Evolutionary conservation across 805 yeast genomes (phyloP).

Genomic region (Starmerella bombi): DNA sequence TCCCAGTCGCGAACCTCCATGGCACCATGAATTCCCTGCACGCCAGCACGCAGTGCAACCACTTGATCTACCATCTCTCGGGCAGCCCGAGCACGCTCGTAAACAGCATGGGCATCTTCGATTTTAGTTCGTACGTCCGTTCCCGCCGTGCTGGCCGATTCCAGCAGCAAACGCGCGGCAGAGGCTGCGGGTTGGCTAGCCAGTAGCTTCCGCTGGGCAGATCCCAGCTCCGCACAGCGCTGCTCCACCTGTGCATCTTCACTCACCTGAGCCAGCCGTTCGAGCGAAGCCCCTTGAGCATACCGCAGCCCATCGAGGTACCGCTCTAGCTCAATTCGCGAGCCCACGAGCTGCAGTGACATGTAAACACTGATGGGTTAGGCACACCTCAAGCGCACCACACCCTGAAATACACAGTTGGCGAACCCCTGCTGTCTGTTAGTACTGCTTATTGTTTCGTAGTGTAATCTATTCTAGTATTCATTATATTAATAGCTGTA

Average conservation of each 20-base stretch:
- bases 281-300: conserved; percentile 6
- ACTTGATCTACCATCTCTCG: conserved; percentile 52
- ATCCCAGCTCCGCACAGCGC: conserved; percentile 8
- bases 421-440: too few species aligned
- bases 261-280: conserved; percentile 8
- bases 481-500: too few species aligned
- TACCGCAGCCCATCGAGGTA: conserved; percentile 11
- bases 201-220: conserved; percentile 9
- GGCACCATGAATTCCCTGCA: conserved; percentile 54
- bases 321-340: conserved; percentile 19
- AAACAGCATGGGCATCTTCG: conserved; percentile 10
- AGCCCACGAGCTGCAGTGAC: conserved; percentile 8
- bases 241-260: conserved; percentile 1
- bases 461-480: too few species aligned
- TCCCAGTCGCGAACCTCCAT: conserved; percentile 59
- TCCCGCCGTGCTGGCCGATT: conserved; percentile 12
- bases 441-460: too few species aligned
- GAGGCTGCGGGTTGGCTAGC: conserved; percentile 9
- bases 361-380: too few species aligned
- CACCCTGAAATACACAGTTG: too few species aligned
- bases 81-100: conserved; percentile 43
- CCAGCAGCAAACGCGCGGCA: conserved; percentile 8
- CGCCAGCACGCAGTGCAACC: conserved; percentile 49
- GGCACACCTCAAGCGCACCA: too few species aligned
- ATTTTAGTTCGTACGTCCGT: conserved; percentile 8